These are phyloP conservation scores for Eucalyptus dawsonii DNA, from an alignment of 345 rosid species.

Conservation along the genomic window DNA sequence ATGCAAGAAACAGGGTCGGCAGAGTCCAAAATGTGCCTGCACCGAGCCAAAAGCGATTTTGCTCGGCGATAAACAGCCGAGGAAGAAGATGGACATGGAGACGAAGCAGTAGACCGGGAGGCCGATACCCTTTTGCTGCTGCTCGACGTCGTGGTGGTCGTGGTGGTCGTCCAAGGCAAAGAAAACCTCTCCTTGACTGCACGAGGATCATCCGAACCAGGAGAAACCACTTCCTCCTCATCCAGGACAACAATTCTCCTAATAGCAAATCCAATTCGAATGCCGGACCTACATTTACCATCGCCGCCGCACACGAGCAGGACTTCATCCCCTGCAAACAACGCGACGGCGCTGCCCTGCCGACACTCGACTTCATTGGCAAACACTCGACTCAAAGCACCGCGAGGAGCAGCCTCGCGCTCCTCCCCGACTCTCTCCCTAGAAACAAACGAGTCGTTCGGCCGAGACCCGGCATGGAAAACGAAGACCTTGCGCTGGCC, in stretches of 20 bases:
- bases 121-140: conserved; percentile 75
- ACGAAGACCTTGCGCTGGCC: too few relatives aligned
- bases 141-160: conserved; percentile 21
- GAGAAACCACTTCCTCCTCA: conserved; percentile 7
- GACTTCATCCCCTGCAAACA: conserved; percentile 64
- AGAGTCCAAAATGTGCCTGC: conserved; percentile 42
- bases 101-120: conserved; percentile 13
- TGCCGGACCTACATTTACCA: conserved; percentile 23
- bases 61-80: conserved; percentile 17
- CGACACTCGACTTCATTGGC: too few relatives aligned
- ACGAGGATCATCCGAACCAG: background rate
- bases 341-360: background rate
- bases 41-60: conserved; percentile 26
- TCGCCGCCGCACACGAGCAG: conserved; percentile 52
- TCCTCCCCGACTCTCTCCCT: too few relatives aligned
- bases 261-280: conserved; percentile 56
- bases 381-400: too few relatives aligned
- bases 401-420: too few relatives aligned
- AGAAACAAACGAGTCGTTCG: too few relatives aligned
- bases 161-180: background rate
- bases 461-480: too few relatives aligned
- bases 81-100: background rate
- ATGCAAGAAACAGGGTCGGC: conserved; percentile 53
- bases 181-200: background rate
- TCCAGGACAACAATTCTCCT: conserved; percentile 37